These are phyloP conservation scores for Sphagnurus paluster DNA, from an alignment of 1,284 basidiomycete species.

Conservation along the genomic window DNA sequence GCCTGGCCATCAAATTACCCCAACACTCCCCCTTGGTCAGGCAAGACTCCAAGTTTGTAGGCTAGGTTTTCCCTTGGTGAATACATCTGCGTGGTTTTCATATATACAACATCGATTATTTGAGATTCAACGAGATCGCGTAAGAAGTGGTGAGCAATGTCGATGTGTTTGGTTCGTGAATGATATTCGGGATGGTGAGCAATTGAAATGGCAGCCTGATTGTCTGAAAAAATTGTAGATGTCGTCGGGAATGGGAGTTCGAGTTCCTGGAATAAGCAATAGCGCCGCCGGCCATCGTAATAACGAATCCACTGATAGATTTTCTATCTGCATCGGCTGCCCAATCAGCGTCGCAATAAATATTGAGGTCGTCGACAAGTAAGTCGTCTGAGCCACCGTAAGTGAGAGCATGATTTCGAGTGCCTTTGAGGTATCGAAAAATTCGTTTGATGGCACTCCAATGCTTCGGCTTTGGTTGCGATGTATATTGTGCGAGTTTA, in stretches of 20 bases:
- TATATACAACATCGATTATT: conserved; percentile 1
- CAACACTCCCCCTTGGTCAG: conserved; percentile 1
- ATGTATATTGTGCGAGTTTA: conserved; percentile 27
- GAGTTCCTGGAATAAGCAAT: conserved; percentile 18
- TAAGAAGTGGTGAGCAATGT: conserved; percentile 38
- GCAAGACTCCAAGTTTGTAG: not conserved
- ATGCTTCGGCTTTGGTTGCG: conserved; percentile 25
- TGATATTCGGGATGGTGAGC: conserved; percentile 34
- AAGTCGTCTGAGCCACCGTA: too few species aligned
- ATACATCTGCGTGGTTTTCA: conserved; percentile 13
- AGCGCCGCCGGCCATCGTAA: conserved; percentile 28
- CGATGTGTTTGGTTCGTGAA: conserved; percentile 42
- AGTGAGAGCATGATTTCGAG: conserved; percentile 16
- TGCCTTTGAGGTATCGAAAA: conserved; percentile 32
- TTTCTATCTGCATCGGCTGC: conserved; percentile 24
- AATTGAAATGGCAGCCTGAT: conserved; percentile 35
- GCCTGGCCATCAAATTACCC: too few species aligned
- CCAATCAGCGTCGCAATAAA: conserved; percentile 30
- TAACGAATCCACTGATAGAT: conserved; percentile 31
- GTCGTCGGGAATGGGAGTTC: not conserved
- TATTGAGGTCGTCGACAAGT: conserved; percentile 1
- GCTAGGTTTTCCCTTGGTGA: conserved; percentile 13
- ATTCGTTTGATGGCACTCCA: conserved; percentile 29
- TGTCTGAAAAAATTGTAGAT: conserved; percentile 30
- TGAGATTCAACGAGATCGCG: not conserved